Conservation (phyloP, 192 early-diverging fungal genomes). For the Gaertneriomyces sp. region DNA sequence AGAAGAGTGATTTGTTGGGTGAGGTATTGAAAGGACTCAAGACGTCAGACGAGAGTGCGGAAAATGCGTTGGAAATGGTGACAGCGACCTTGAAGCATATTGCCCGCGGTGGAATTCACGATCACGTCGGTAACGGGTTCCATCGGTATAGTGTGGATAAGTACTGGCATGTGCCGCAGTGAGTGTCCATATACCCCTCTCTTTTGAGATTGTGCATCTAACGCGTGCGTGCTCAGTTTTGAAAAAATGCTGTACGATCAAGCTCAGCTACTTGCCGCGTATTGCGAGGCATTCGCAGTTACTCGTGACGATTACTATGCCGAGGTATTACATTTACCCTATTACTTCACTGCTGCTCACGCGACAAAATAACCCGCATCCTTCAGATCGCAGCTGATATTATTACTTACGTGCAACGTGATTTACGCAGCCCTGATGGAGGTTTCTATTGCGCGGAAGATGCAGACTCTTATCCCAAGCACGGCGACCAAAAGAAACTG, state of each 20-base stretch:
- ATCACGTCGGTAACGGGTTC: slow-evolving; percentile 43
- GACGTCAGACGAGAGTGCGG: slow-evolving; percentile 6
- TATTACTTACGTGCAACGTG: slow-evolving; percentile 49
- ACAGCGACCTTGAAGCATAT: slow-evolving; percentile 36
- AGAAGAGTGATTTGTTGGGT: slow-evolving; percentile 8
- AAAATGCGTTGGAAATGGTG: slow-evolving; percentile 35
- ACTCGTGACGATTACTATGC: slow-evolving; percentile 48
- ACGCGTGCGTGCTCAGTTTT: slow-evolving; percentile 33
- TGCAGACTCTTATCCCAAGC: slow-evolving; percentile 56
- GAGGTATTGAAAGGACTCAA: slow-evolving; percentile 20
- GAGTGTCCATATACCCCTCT: background rate
- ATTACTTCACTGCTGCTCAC: too few species aligned
- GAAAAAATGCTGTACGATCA: slow-evolving; percentile 74
- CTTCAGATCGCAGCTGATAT: slow-evolving; percentile 47
- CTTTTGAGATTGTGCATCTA: background rate
- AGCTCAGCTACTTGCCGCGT: slow-evolving; percentile 55
- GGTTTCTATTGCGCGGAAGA: slow-evolving; percentile 67
- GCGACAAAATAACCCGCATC: too few species aligned
- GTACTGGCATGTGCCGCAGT: slow-evolving; percentile 60
- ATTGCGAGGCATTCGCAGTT: slow-evolving; percentile 41
- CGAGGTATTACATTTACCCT: slow-evolving; percentile 17
- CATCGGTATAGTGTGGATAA: slow-evolving; percentile 41
- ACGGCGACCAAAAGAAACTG: slow-evolving; percentile 38
- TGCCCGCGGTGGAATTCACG: slow-evolving; percentile 37
- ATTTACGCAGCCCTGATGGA: slow-evolving; percentile 45